phyloP scores from a whole-genome alignment of 1,139 yeast genomes.

The Protomyces inouyei region DNA sequence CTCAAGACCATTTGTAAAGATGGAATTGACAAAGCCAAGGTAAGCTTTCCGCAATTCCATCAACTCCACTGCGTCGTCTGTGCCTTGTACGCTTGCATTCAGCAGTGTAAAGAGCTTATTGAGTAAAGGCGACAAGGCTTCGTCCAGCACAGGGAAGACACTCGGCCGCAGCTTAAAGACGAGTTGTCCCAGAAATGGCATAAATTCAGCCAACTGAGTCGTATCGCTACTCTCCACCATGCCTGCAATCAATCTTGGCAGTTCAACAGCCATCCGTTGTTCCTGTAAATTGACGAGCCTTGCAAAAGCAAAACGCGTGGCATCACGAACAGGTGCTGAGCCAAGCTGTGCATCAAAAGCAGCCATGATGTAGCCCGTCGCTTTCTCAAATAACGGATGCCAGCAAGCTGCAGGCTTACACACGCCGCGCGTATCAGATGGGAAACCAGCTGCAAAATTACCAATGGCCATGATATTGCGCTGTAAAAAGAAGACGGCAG shows the following conservation, averaged over 20 bases:
- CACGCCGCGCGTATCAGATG: constrained; percentile 42
- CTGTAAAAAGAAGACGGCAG: constrained; percentile 64
- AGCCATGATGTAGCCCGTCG: constrained; percentile 77
- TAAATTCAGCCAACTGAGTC: constrained; percentile 70
- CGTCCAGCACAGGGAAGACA: constrained; percentile 68
- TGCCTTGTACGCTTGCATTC: constrained; percentile 44
- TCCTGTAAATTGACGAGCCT: constrained; percentile 75
- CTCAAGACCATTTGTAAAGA: constrained; percentile 72
- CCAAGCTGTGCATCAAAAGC: constrained; percentile 71
- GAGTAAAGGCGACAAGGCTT: constrained; percentile 67
- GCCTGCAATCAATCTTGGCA: constrained; percentile 70
- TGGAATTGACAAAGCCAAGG: constrained; percentile 60
- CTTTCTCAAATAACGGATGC: constrained; percentile 56
- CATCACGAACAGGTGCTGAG: constrained; percentile 69
- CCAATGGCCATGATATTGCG: constrained; percentile 86
- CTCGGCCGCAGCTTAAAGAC: constrained; percentile 69
- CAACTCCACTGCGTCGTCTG: constrained; percentile 43
- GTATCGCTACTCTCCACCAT: constrained; percentile 61
- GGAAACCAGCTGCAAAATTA: constrained; percentile 76
- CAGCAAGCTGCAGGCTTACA: constrained; percentile 34
- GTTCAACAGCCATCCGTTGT: constrained; percentile 50
- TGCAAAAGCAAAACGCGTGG: constrained; percentile 80
- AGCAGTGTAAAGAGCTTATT: constrained; percentile 58
- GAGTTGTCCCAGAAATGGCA: constrained; percentile 82
- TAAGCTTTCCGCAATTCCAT: constrained; percentile 60